Conservation (phyloP, 345 rosid species). For the Adansonia digitata region DNA sequence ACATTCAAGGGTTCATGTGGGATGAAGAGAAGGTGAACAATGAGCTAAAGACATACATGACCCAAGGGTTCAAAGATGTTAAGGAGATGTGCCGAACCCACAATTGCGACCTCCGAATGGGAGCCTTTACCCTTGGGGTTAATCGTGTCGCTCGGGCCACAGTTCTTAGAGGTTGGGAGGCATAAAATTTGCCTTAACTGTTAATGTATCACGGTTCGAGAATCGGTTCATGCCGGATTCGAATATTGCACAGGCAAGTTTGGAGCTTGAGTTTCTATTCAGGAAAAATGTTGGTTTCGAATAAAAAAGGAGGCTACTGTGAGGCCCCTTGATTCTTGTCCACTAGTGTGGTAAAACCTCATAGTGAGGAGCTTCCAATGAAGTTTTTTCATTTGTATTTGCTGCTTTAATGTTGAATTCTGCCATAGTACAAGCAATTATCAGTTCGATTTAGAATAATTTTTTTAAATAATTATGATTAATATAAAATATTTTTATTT, state of each 20-base stretch:
- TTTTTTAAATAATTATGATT: no score
- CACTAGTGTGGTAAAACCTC: neutral
- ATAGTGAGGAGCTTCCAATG: conserved; percentile 9
- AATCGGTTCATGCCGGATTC: no score
- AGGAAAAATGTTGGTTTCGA: conserved; percentile 5
- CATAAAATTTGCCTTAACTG: conserved; percentile 24
- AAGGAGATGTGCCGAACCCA: conserved; percentile 87
- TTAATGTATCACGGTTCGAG: no score
- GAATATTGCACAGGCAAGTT: no score
- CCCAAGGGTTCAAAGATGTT: conserved; percentile 59
- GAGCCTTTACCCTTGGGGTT: conserved; percentile 96
- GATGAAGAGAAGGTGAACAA: conserved; percentile 44
- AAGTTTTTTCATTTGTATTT: conserved; percentile 15
- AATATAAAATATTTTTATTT: no score
- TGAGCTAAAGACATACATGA: conserved; percentile 80
- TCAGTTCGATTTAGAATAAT: no score
- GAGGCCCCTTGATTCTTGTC: conserved; percentile 13
- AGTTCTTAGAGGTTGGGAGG: conserved; percentile 87
- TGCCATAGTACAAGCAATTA: neutral
- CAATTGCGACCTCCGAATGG: conserved; percentile 91
- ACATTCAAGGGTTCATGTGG: conserved; percentile 75
- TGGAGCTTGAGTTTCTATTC: no score
- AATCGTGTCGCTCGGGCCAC: conserved; percentile 93
- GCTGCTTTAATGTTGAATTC: conserved; percentile 2
- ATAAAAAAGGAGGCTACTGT: conserved; percentile 20